Evolutionary conservation across 2,329 filamentous ascomycete genomes (phyloP), one percentile per base, ranked within the genome.

Genomic region (Chrysoporthe puriensis): DNA sequence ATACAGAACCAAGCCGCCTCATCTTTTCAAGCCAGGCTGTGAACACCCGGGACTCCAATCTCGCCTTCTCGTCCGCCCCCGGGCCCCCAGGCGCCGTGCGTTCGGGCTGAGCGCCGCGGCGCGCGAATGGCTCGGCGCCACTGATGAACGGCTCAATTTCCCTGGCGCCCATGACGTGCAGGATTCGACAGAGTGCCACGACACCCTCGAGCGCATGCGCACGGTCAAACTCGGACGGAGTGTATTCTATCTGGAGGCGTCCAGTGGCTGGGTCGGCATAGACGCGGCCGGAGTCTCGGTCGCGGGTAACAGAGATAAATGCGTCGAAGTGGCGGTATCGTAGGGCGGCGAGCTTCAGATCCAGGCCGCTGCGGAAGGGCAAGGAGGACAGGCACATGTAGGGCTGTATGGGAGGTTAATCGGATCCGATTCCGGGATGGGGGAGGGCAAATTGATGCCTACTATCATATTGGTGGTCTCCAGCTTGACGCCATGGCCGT

Each of bases 401-500:
- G 0, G 94, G 93, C 74, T 57, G 34, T 13, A 57, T 18, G 54
- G 54, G 54, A 9, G 93, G 74, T n/a, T 46, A 48, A 9, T 8
- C 1, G 13, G 16, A 40, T 3, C 32, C 3, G n/a, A 40, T 14
- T 2, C 26, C 14, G 2, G 36, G 42, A 18, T 44, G 3, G 1
- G 34, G n/a, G 26, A 44, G 52, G 7, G 40, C 6, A 14, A 16
- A n/a, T 56, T 21, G 13, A n/a, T 52, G 75, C 83, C 34, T 57
- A 57, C 54, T 21, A 88, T 72, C 91, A 96, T 94, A 73, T 86
- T 86, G 1, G 87, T 87, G 11, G 89, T 84, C 81, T 97, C 94
- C 40, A 97, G 82, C 77, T 96, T 97, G 61, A 85, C 84, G 50
- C 95, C 95, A 73, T 97, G 93, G 67, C 93, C 93, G 54, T 89